Base-by-base conservation (phyloP, 257 asterid species). In the Nicotiana tomentosiformis region DNA sequence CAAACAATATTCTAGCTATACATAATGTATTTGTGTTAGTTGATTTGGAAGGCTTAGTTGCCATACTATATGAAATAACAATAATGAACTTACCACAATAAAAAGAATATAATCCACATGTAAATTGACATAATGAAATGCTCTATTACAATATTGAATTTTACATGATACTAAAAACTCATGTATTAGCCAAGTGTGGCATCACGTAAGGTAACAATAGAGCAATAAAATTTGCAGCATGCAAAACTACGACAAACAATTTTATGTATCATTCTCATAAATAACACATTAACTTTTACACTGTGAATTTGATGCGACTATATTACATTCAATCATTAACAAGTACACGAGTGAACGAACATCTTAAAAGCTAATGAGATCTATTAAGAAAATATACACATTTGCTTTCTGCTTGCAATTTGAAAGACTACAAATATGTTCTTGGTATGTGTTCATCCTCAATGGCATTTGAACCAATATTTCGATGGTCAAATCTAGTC, bases 401-500 rank as follows among this genome's bases (percentile, higher is more conserved):
- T 51, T 76, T 76, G 80, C 60, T 76, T 60, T 76, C 51, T 14
- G 62, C 64, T 26, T 29, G 10, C 53, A 76, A 72, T 33, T 72
- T 10, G 61, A 29, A 76, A 76, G 80, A 78, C 15, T 32, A 79
- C 10, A 20, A 53, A 43, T 49, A 78, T 26, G 32, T 70, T 20
- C 9, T 64, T 12, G n/a, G 23, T 33, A 86, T 23, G 78, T 91
- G 98, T 93, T 92, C 98, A 93, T 86, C 92, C 88, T 92, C 80
- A 56, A 60, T 32, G 46, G 49, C 80, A 51, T 89, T 91, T 64
- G 68, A 84, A 78, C 55, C 15, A 7, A 81, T 14, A 37, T 49
- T 84, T 87, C 9, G 12, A 77, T 4, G 18, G 15, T 39, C 84
- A 91, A 87, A 90, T 10, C 51, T 46, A 0, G 6, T 85, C 53